Percentiles rank a stretch among this genome's conserved stretches.
phyloP scores from a whole-genome alignment of 495 filamentous ascomycete species.

The Coniosporium apollinis region DNA sequence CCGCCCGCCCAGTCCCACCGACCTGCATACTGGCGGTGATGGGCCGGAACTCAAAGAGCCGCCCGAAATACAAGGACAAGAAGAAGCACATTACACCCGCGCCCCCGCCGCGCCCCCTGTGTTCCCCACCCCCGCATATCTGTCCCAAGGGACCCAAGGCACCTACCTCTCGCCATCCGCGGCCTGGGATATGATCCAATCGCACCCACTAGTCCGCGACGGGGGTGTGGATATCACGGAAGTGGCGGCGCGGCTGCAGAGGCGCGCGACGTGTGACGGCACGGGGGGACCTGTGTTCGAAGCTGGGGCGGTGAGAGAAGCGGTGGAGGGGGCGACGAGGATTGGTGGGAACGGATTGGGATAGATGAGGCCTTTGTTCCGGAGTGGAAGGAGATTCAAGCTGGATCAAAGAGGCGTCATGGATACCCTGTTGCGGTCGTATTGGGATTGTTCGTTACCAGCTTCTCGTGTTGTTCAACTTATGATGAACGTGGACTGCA shows the following conservation, averaged over 20 bases:
- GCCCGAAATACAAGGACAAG: constrained; percentile 38
- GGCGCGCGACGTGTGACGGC: constrained; percentile 70
- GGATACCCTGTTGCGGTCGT: too few species aligned
- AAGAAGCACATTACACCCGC: constrained; percentile 44
- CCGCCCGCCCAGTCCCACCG: constrained; percentile 16
- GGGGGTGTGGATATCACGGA: constrained; percentile 73
- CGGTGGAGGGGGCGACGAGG: constrained; percentile 53
- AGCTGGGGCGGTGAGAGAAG: constrained; percentile 52
- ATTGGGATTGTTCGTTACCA: too few species aligned
- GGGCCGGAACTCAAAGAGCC: constrained; percentile 42
- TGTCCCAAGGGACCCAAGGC: too few species aligned
- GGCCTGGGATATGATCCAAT: constrained; percentile 84
- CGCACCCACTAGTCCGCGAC: constrained; percentile 58
- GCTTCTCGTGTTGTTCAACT: too few species aligned
- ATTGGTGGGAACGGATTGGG: constrained; percentile 21
- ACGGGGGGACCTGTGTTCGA: constrained; percentile 82
- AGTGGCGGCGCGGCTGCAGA: constrained; percentile 60
- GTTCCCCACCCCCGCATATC: too few species aligned
- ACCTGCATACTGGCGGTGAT: constrained; percentile 8
- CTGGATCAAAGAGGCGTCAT: too few species aligned
- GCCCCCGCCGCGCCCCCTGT: constrained; percentile 14
- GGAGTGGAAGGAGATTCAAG: too few species aligned
- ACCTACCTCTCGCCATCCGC: constrained; percentile 61
- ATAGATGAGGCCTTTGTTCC: too few species aligned
- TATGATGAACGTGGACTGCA: too few species aligned